A percentile compares a stretch with the other conserved stretches of the same genome.
Evolutionary conservation across 129 eudicot genomes (phyloP).

Genomic region (Sambucus nigra): DNA sequence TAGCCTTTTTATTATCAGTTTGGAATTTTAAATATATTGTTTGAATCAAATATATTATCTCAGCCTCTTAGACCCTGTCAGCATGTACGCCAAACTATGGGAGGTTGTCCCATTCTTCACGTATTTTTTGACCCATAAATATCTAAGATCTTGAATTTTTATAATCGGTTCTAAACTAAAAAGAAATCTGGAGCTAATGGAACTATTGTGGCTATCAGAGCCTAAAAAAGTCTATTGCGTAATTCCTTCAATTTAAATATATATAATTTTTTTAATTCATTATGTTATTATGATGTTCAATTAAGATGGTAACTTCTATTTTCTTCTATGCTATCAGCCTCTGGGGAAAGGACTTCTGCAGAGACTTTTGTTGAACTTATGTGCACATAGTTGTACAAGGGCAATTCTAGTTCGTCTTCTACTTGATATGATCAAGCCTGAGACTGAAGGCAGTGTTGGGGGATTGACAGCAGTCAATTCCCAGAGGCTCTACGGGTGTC

Average conservation of each 20-base stretch:
- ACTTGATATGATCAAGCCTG: constrained; percentile 73
- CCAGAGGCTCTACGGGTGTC: constrained; percentile 93
- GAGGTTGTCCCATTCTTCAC: too few relatives aligned
- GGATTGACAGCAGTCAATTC: constrained; percentile 43
- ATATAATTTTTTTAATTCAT: background rate
- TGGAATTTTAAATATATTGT: background rate
- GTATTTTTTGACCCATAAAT: background rate
- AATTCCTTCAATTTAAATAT: background rate
- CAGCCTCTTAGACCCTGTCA: too few relatives aligned
- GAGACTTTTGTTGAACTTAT: constrained; percentile 74
- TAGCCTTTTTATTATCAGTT: background rate
- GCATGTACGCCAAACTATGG: too few relatives aligned
- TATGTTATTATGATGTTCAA: background rate
- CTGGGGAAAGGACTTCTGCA: constrained; percentile 96
- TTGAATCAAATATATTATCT: background rate
- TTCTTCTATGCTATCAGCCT: constrained; percentile 45
- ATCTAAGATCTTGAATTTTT: background rate
- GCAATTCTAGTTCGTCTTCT: constrained; percentile 64
- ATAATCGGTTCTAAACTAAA: background rate
- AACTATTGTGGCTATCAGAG: background rate
- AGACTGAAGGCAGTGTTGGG: constrained; percentile 41
- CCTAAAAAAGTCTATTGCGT: background rate
- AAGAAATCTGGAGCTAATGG: background rate
- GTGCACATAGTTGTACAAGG: constrained; percentile 80
- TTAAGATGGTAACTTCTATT: constrained; percentile 10